Percentiles rank a stretch among this genome's conserved stretches.
Evolutionary conservation across 2,329 filamentous ascomycete species (phyloP).

Genomic region (Cercospora janseana): DNA sequence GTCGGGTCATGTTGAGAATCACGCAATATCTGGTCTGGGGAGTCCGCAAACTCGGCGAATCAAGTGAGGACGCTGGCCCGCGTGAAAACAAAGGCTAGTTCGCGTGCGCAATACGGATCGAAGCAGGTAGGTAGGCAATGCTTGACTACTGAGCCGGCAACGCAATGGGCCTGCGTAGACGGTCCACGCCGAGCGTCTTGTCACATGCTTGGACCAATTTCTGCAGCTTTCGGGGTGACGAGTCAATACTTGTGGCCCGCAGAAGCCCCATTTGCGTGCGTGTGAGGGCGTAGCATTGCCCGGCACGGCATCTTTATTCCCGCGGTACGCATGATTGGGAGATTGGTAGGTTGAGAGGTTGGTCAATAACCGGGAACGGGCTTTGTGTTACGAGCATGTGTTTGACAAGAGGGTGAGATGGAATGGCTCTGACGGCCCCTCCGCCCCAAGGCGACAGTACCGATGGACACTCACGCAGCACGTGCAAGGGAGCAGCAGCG

Average conservation of each 20-base stretch:
- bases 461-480: no score
- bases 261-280: neutral
- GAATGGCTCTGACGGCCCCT: neutral
- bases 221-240: constrained; percentile 1
- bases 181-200: neutral
- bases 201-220: neutral
- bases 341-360: no score
- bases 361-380: constrained; percentile 2
- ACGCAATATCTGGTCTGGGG: no score
- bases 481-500: no score
- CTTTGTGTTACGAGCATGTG: neutral
- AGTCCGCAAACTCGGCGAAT: no score
- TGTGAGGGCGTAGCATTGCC: no score
- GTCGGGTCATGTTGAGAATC: no score
- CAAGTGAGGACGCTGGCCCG: no score
- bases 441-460: neutral
- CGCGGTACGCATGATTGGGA: neutral
- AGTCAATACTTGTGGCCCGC: constrained; percentile 5
- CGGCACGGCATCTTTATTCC: neutral
- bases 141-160: no score
- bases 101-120: no score
- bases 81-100: no score
- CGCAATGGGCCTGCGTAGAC: constrained; percentile 1
- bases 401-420: neutral
- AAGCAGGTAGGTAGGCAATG: neutral